A percentile compares a stretch with the other conserved stretches of the same genome.
These are phyloP conservation scores for Spinellus fusiger DNA, from an alignment of 192 early-diverging fungal genomes.

Conservation along the genomic window DNA sequence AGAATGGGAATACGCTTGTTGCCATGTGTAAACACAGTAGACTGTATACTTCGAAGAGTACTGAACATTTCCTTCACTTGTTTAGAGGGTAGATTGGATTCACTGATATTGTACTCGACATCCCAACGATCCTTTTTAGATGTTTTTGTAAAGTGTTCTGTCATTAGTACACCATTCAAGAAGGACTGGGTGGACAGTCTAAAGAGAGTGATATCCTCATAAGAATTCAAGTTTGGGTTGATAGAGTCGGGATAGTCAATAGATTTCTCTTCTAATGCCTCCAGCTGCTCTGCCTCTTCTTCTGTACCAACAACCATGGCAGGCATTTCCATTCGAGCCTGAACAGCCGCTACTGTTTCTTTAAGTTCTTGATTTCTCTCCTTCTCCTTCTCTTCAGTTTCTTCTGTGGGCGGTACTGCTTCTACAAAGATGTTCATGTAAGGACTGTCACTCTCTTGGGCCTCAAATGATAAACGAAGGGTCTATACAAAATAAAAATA, in stretches of 20 bases:
- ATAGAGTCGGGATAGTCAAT: no score
- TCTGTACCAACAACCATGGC: no score
- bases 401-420: constrained; percentile 31
- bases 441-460: not conserved
- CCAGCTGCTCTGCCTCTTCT: no score
- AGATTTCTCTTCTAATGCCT: no score
- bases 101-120: constrained; percentile 8
- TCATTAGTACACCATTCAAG: constrained; percentile 30
- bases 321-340: not conserved
- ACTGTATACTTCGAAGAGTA: constrained; percentile 9
- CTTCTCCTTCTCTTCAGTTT: constrained; percentile 14
- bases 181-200: constrained; percentile 35
- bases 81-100: not conserved
- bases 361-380: constrained; percentile 22
- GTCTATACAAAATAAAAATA: constrained; percentile 21
- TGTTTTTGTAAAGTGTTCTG: constrained; percentile 28
- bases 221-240: constrained; percentile 10
- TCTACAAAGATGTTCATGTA: constrained; percentile 48
- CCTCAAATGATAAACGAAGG: constrained; percentile 52
- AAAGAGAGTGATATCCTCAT: constrained; percentile 33
- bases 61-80: not conserved
- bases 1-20: constrained; percentile 5
- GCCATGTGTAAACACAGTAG: not conserved
- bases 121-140: constrained; percentile 15
- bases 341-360: not conserved